Conservation (phyloP, 2,329 filamentous ascomycete genomes). For the Neophaeococcomyces mojaviensis region DNA sequence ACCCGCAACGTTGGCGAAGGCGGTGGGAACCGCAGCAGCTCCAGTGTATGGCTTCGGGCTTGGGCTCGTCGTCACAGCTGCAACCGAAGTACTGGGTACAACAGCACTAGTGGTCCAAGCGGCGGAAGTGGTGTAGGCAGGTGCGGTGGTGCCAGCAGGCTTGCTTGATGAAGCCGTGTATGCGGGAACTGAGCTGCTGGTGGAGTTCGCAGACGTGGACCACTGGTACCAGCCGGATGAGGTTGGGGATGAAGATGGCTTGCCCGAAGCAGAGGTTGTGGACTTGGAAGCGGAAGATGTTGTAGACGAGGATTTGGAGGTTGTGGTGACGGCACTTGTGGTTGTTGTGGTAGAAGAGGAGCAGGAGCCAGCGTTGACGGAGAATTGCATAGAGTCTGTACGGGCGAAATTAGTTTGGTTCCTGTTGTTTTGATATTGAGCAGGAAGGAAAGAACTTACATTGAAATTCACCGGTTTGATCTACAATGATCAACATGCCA, state of each 20-base stretch:
- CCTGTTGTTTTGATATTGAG: no score
- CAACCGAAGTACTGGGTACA: background rate
- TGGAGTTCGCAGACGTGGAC: slow-evolving; percentile 3
- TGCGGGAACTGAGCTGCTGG: slow-evolving; percentile 1
- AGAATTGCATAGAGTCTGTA: slow-evolving; percentile 24
- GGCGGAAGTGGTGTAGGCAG: slow-evolving; percentile 1
- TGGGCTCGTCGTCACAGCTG: slow-evolving; percentile 5
- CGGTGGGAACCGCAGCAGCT: slow-evolving; percentile 9
- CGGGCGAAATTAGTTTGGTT: background rate
- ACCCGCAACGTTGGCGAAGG: slow-evolving; percentile 14
- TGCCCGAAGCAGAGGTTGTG: slow-evolving; percentile 4
- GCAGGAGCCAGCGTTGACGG: slow-evolving; percentile 14
- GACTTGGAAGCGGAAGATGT: slow-evolving; percentile 10
- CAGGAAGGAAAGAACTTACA: slow-evolving; percentile 10
- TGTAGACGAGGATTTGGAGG: background rate
- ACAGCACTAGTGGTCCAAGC: background rate
- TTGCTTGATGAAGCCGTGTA: background rate
- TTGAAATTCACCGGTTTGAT: slow-evolving; percentile 23
- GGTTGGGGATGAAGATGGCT: slow-evolving; percentile 3
- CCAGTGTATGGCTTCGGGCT: slow-evolving; percentile 13
- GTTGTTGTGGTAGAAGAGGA: slow-evolving; percentile 6
- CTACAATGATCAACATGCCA: slow-evolving; percentile 24
- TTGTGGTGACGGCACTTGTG: slow-evolving; percentile 1
- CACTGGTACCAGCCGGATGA: background rate
- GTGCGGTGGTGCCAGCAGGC: slow-evolving; percentile 5